Base-by-base conservation (phyloP, 179 eudicot species). In the Drosera spatulata region DNA sequence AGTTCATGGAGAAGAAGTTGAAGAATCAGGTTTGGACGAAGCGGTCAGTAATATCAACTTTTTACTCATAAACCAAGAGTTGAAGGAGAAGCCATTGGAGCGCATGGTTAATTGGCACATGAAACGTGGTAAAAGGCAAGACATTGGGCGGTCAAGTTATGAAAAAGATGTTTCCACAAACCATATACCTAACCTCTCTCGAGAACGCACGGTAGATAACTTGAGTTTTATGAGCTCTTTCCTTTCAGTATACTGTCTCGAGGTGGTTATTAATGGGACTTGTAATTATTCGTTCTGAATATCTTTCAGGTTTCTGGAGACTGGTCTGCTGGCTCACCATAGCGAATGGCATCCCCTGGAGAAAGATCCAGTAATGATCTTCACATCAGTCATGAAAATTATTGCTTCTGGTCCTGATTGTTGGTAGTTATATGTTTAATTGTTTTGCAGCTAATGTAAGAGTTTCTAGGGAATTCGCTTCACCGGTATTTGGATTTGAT, bases 401-500 rank as follows among this genome's bases (percentile, higher is more conserved):
- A 40, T 49, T 3, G 3, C 11, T n/a, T 9, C 11, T 49, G 12
- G 11, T n/a, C 11, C 52, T 49, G n/a, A 48, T n/a, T n/a, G n/a
- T n/a, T n/a, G 49, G 46, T 14, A 33, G 2, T 4, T 8, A 4
- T 37, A 22, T 10, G 41, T 33, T 8, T 6, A 12, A 39, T 53
- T 49, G 22, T 55, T 53, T 69, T 69, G 71, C 75, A 77, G 80
- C 67, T 44, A 77, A 77, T 66, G 66, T 73, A 3, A 69, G 80
- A 61, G 42, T 53, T 33, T 77, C 77, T 15, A 73, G 77, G 75
- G 80, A 77, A 64, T 77, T 77, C 50, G 75, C 77, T 54, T 76
- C 80, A 6, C 77, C 80, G 63, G 80, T 77, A 55, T 58, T 77
- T 58, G 80, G 80, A n/a, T n/a, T n/a, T n/a, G n/a, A n/a, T n/a